Evolutionary conservation across 352 stramenopile species (phyloP), one percentile per base, ranked within the genome.

Genomic region (Phytophthora lateralis): DNA sequence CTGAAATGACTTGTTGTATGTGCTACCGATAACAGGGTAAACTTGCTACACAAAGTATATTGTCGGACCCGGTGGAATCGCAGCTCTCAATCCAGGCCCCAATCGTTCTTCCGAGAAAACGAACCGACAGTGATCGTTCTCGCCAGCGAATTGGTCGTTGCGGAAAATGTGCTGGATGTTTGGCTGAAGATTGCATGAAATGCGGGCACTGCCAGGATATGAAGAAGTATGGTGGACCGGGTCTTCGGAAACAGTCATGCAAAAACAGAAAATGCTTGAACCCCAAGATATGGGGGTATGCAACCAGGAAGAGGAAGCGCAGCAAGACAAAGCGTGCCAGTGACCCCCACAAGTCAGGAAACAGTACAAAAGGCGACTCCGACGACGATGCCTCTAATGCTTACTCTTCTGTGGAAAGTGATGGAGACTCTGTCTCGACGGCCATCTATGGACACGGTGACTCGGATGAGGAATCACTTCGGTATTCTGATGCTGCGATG

Each of bases 131-230:
- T 14, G 73, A 78, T 17, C 63, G 66, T 21, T 87, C 77, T 8
- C 71, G 85, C 11, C 87, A 94, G 47, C 70, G 87, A 15, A 86
- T 96, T 46, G 88, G 75, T 39, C 75, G 88, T 21, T 96, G 88
- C 41, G 86, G 86, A 12, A 88, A 87, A 60, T 96, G 88, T 51
- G 47, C 73, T 20, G 88, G 88, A 6, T 96, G 88, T 27, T 65
- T 93, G 30, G 65, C 85, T 4, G 82, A 87, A 12, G 88, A 96
- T 35, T 96, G 88, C 64, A 92, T 95, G 86, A 80, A 80, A 55
- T 96, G 88, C 58, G 86, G 82, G 0, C 86, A 95, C 32, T 96
- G 88, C 51, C 82, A 94, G 59, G 88, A 96, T 52, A 96, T 95
- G 88, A 95, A 94, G 53, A 96, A 96, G 48, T 96, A 95, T 34